phyloP scores from a whole-genome alignment of 1,284 basidiomycete genomes.

The Rhodotorula glutinis region DNA sequence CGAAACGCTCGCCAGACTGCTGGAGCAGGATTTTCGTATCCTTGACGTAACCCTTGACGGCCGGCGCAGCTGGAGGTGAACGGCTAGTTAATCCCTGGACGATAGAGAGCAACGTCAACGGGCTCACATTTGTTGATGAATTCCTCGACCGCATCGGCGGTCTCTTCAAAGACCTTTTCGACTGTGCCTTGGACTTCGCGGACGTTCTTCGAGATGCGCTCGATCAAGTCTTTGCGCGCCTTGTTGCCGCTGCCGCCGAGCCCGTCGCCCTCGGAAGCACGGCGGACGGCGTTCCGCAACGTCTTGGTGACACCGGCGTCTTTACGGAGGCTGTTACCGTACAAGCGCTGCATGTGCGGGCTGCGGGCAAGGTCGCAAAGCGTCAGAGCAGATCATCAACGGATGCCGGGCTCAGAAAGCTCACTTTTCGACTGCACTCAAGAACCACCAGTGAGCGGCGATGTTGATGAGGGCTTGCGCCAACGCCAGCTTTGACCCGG shows the following conservation, averaged over 20 bases:
- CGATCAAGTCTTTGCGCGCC: constrained; percentile 54
- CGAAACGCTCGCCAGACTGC: constrained; percentile 79
- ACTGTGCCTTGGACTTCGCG: constrained; percentile 87
- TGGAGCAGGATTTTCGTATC: constrained; percentile 90
- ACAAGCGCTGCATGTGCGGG: constrained; percentile 94
- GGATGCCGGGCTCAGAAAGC: constrained; percentile 65
- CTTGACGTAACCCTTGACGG: constrained; percentile 58
- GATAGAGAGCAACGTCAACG: background rate
- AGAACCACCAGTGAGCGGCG: constrained; percentile 54
- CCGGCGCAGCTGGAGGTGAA: constrained; percentile 23
- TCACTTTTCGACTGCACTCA: constrained; percentile 64
- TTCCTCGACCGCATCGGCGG: constrained; percentile 83
- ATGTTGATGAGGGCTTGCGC: constrained; percentile 79
- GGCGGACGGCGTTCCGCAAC: constrained; percentile 70
- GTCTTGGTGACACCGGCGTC: constrained; percentile 97
- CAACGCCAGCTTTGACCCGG: constrained; percentile 80
- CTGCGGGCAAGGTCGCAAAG: constrained; percentile 52
- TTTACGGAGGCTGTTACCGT: constrained; percentile 85
- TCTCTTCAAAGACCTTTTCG: constrained; percentile 91
- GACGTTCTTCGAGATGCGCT: constrained; percentile 69
- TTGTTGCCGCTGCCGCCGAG: background rate
- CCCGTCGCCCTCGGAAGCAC: constrained; percentile 1
- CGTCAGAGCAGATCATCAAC: constrained; percentile 53
- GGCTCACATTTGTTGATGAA: constrained; percentile 76
- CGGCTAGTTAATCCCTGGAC: rapidly evolving